Conservation (phyloP, 2,329 filamentous ascomycete species). For the Penicillium sp. region DNA sequence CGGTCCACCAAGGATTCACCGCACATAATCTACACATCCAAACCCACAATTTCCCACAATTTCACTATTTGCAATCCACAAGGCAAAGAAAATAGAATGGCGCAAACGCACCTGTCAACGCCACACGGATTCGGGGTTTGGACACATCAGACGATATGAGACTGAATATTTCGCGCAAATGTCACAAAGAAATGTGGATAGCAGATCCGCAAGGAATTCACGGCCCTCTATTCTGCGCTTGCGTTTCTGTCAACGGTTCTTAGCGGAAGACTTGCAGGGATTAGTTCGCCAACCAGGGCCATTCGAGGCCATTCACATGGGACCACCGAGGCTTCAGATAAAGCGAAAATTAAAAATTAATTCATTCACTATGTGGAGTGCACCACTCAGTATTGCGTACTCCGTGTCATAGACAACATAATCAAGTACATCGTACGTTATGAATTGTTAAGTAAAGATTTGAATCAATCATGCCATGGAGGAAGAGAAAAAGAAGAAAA, state of each 20-base stretch:
- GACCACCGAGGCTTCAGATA: conserved; percentile 10
- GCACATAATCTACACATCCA: conserved; percentile 2
- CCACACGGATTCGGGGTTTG: conserved; percentile 13
- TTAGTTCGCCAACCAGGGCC: not conserved
- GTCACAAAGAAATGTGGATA: conserved; percentile 13
- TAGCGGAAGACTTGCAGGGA: conserved; percentile 4
- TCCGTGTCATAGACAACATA: too few species aligned
- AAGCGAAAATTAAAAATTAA: not conserved
- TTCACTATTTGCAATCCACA: not conserved
- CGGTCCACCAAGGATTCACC: conserved; percentile 5
- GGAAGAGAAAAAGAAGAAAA: not conserved
- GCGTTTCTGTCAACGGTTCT: conserved; percentile 6
- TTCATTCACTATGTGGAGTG: not conserved
- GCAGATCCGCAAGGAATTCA: conserved; percentile 10
- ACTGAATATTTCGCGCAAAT: not conserved
- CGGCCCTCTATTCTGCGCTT: conserved; percentile 5
- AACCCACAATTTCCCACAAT: conserved; percentile 5
- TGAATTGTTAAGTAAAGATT: not conserved
- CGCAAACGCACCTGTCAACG: conserved; percentile 1
- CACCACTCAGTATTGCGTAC: not conserved
- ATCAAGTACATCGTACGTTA: not conserved
- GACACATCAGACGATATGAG: conserved; percentile 15
- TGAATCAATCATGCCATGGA: not conserved
- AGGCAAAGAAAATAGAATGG: conserved; percentile 2
- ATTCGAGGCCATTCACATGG: conserved; percentile 10